Evolutionary conservation across 768 basidiomycete genomes (phyloP).

Genomic region (Pluteus cervinus): DNA sequence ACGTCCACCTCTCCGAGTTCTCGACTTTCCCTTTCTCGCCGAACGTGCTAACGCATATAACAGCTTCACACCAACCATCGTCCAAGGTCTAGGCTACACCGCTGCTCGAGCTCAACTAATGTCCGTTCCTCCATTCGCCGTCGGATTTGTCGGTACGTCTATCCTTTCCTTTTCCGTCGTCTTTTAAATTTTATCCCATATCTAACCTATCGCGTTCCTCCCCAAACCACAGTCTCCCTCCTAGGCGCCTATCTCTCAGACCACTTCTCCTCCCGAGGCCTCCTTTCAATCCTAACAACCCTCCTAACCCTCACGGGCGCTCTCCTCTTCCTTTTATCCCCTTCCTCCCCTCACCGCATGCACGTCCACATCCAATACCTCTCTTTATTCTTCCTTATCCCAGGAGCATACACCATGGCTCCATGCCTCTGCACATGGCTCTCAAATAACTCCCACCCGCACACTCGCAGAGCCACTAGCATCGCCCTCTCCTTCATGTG

Average conservation of each 20-base stretch:
- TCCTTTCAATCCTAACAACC: slow-evolving; percentile 37
- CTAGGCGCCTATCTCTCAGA: slow-evolving; percentile 44
- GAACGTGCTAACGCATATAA: slow-evolving; percentile 2
- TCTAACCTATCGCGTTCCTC: background rate
- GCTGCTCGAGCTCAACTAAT: slow-evolving; percentile 52
- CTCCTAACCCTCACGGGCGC: slow-evolving; percentile 43
- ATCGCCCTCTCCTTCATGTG: slow-evolving; percentile 53
- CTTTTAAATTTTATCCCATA: background rate
- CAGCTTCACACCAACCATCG: slow-evolving; percentile 71
- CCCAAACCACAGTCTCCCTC: slow-evolving; percentile 22
- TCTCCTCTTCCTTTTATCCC: slow-evolving; percentile 37
- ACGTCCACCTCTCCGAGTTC: slow-evolving; percentile 16
- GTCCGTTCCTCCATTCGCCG: slow-evolving; percentile 53
- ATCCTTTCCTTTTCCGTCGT: background rate
- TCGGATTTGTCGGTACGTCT: slow-evolving; percentile 40
- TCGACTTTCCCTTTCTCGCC: slow-evolving; percentile 2
- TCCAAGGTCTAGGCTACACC: slow-evolving; percentile 52
- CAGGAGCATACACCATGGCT: slow-evolving; percentile 46
- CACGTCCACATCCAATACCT: slow-evolving; percentile 40
- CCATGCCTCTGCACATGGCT: slow-evolving; percentile 54
- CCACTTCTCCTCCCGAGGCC: slow-evolving; percentile 43
- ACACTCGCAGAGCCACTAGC: slow-evolving; percentile 50
- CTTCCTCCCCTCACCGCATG: slow-evolving; percentile 23
- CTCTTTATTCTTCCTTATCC: slow-evolving; percentile 48
- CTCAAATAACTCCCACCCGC: slow-evolving; percentile 56